Evolutionary conservation across 2,329 filamentous ascomycete species (phyloP).

Genomic region (Fusarium gaditjirri): DNA sequence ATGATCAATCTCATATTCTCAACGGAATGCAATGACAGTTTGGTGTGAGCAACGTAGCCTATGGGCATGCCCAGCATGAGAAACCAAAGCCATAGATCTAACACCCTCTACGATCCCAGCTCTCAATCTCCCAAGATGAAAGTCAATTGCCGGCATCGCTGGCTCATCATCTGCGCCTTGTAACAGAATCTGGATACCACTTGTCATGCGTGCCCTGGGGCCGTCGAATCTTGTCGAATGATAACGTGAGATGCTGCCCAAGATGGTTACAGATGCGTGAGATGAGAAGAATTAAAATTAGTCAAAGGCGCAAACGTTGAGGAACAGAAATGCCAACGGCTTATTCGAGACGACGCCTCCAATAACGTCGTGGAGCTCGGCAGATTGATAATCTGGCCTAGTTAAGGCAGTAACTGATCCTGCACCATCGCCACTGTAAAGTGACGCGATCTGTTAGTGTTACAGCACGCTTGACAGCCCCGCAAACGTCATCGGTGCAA

Average conservation of each 20-base stretch:
- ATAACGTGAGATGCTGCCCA: not conserved
- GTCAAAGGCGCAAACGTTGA: not conserved
- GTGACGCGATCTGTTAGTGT: conserved; percentile 5
- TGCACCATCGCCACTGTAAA: accelerated
- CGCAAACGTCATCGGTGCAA: conserved; percentile 22
- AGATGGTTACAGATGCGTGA: too few species aligned
- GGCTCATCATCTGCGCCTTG: not conserved
- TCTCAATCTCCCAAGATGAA: accelerated
- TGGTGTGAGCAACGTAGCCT: accelerated
- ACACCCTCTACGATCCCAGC: not conserved
- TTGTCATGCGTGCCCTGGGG: accelerated
- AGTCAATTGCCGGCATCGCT: not conserved
- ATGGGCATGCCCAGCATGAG: accelerated
- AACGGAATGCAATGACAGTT: accelerated
- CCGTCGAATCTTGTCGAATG: not conserved
- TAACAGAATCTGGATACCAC: too few species aligned
- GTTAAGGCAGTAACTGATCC: not conserved
- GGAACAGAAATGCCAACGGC: not conserved
- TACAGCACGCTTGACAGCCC: not conserved
- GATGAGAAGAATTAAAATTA: too few species aligned
- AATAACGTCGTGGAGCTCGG: not conserved
- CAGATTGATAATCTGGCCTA: not conserved
- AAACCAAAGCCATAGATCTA: not conserved
- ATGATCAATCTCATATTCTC: not conserved
- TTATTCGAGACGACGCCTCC: not conserved